Percentiles rank a stretch among this genome's conserved stretches.
Evolutionary conservation across 306 rosid species (phyloP).

Genomic region (Trifolium dubium): DNA sequence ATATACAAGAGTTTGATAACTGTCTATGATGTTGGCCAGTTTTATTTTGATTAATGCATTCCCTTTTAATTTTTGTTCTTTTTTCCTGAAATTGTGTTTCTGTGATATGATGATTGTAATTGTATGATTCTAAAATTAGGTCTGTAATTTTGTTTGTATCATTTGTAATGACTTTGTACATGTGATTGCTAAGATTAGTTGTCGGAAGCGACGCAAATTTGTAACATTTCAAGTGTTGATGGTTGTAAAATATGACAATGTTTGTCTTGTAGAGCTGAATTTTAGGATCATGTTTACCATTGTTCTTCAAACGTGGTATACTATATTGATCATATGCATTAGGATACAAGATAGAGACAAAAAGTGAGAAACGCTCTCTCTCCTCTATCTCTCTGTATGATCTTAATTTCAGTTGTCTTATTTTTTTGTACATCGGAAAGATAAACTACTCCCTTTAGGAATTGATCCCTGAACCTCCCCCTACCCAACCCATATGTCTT

Average conservation of each 20-base stretch:
- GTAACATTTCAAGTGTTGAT: background rate
- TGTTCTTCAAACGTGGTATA: slow-evolving; percentile 31
- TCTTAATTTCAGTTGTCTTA: background rate
- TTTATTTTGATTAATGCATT: slow-evolving; percentile 11
- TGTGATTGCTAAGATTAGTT: slow-evolving; percentile 35
- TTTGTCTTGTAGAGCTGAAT: slow-evolving; percentile 26
- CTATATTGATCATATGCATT: background rate
- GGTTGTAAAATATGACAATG: slow-evolving; percentile 32
- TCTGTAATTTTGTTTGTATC: slow-evolving; percentile 23
- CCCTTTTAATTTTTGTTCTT: slow-evolving; percentile 1
- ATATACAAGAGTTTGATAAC: slow-evolving; percentile 31
- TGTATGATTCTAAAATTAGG: slow-evolving; percentile 34
- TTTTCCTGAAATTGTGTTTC: slow-evolving; percentile 37
- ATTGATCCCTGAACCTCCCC: too few species aligned
- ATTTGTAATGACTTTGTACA: slow-evolving; percentile 28
- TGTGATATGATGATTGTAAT: slow-evolving; percentile 23
- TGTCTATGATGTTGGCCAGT: slow-evolving; percentile 27
- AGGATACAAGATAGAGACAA: slow-evolving; percentile 26
- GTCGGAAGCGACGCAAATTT: background rate
- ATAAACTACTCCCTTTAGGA: too few species aligned
- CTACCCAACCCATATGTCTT: too few species aligned
- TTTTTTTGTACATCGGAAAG: too few species aligned
- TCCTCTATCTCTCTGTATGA: background rate
- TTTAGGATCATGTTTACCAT: slow-evolving; percentile 27
- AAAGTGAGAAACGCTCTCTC: slow-evolving; percentile 11